These are phyloP conservation scores for Penicillium vulpinum DNA, from an alignment of 2,329 filamentous ascomycete species.

Conservation along the genomic window DNA sequence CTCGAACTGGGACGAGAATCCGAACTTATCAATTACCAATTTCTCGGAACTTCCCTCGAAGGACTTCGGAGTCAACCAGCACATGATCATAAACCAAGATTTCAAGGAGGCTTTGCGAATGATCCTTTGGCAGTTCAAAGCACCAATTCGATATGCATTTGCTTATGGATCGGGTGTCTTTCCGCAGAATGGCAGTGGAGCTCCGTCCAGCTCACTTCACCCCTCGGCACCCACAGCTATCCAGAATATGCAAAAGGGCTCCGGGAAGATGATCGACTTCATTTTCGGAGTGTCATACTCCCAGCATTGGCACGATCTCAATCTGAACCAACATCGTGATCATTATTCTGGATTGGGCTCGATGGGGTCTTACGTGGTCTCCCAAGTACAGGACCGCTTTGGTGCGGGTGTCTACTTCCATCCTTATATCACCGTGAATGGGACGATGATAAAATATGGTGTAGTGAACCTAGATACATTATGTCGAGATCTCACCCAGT, in stretches of 20 bases:
- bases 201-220: slow-evolving; percentile 56
- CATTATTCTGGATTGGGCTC: slow-evolving; percentile 88
- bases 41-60: slow-evolving; percentile 75
- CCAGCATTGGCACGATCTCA: slow-evolving; percentile 95
- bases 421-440: slow-evolving; percentile 90
- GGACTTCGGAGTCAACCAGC: slow-evolving; percentile 91
- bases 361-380: slow-evolving; percentile 81
- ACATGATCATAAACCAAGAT: slow-evolving; percentile 93
- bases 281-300: slow-evolving; percentile 94
- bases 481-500: slow-evolving; percentile 79
- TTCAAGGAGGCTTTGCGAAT: slow-evolving; percentile 88
- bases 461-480: slow-evolving; percentile 93
- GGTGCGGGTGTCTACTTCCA: slow-evolving; percentile 98
- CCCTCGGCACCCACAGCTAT: slow-evolving; percentile 79
- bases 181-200: slow-evolving; percentile 63
- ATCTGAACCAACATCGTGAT: slow-evolving; percentile 80
- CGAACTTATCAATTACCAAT: slow-evolving; percentile 67
- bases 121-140: slow-evolving; percentile 86
- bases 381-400: slow-evolving; percentile 79
- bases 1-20: slow-evolving; percentile 72
- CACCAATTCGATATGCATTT: slow-evolving; percentile 93
- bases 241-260: slow-evolving; percentile 78
- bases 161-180: slow-evolving; percentile 98
- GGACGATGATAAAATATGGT: slow-evolving; percentile 95
- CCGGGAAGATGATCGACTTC: slow-evolving; percentile 97